Evolutionary conservation across 2,329 filamentous ascomycete genomes (phyloP).

Genomic region (Tolypocladium ovalisporum): DNA sequence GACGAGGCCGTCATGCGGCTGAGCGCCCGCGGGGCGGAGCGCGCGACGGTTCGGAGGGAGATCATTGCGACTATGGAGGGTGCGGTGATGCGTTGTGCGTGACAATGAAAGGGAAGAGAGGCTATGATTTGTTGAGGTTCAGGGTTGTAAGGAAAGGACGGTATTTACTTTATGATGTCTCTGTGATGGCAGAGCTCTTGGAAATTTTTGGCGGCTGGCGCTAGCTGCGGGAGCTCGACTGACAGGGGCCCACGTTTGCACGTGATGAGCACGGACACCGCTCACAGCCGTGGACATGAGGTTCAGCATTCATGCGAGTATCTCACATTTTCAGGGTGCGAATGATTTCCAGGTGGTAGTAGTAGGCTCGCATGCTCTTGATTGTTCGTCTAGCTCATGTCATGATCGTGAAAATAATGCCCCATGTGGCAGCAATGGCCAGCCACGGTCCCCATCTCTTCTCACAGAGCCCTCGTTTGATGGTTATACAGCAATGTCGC

Average conservation of each 20-base stretch:
- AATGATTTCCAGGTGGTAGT: not conserved
- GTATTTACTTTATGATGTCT: not conserved
- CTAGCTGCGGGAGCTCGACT: constrained; percentile 1
- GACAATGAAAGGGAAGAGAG: not conserved
- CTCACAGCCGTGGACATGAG: not conserved
- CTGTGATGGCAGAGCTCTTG: not conserved
- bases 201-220: not conserved
- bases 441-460: not conserved
- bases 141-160: not conserved
- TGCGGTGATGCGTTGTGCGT: not conserved
- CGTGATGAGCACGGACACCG: not conserved
- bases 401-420: not conserved
- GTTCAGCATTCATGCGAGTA: not conserved
- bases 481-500: not conserved
- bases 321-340: too few relatives aligned
- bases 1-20: constrained; percentile 44
- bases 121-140: not conserved
- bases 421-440: not conserved
- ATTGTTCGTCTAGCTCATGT: not conserved
- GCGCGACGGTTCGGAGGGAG: constrained; percentile 54
- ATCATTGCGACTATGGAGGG: constrained; percentile 44
- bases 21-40: constrained; percentile 55
- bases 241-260: not conserved
- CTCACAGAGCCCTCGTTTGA: not conserved
- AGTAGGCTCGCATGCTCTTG: not conserved